Evolutionary conservation across 257 asterid genomes (phyloP).

Genomic region (Oldenlandia corymbosa): DNA sequence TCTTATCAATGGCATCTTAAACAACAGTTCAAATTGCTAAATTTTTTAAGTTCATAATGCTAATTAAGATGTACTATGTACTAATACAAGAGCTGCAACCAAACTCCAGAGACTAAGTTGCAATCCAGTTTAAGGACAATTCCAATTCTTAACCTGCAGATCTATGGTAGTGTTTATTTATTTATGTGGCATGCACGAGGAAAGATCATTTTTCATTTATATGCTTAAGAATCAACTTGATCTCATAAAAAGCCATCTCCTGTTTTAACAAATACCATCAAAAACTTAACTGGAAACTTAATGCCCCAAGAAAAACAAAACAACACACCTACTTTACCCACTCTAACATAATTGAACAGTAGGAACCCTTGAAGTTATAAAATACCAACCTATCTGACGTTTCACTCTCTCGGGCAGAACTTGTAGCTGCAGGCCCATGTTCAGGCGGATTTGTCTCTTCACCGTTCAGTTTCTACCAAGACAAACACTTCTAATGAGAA

Average conservation of each 20-base stretch:
- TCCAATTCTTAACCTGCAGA: background rate
- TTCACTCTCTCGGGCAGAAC: slow-evolving; percentile 48
- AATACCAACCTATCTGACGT: slow-evolving; percentile 40
- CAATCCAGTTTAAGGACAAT: background rate
- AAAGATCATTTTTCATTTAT: background rate
- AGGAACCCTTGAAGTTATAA: slow-evolving; percentile 10
- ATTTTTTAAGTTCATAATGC: background rate
- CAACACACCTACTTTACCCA: background rate
- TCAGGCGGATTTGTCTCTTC: slow-evolving; percentile 41
- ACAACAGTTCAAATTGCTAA: background rate
- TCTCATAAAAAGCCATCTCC: no score
- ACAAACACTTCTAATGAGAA: slow-evolving; percentile 28
- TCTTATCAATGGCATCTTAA: background rate
- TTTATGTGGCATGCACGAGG: background rate
- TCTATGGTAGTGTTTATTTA: background rate
- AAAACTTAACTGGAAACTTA: no score
- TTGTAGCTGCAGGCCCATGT: slow-evolving; percentile 44
- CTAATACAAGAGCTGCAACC: background rate
- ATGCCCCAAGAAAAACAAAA: background rate
- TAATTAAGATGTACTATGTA: background rate
- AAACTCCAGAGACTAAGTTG: background rate
- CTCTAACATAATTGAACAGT: background rate
- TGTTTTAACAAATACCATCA: background rate
- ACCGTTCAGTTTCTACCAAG: slow-evolving; percentile 65
- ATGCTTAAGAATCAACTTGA: no score